A percentile compares a stretch with the other conserved stretches of the same genome.
Conservation (phyloP, 768 basidiomycete genomes). For the Naganishia vaughanmartiniae region DNA sequence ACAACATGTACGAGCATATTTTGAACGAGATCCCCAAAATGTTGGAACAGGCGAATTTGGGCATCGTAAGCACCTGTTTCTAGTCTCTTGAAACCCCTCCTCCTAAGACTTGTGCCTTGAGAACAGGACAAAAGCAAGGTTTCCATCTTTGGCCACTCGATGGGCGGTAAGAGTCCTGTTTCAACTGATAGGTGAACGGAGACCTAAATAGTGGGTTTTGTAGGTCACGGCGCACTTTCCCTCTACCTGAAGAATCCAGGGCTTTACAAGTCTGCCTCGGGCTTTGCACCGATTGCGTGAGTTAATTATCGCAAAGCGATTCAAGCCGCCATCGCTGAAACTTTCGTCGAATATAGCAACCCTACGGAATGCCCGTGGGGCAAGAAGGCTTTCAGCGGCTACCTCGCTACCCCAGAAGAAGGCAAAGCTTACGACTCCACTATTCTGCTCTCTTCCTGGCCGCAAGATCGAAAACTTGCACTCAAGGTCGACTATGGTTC, state of each 20-base stretch:
- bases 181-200: background rate
- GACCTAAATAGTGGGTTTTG: background rate
- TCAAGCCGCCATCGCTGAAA: background rate
- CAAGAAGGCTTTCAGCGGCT: conserved; percentile 81
- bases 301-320: conserved; percentile 15
- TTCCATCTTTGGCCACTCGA: conserved; percentile 92
- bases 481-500: conserved; percentile 75
- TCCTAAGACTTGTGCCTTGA: background rate
- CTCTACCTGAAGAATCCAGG: conserved; percentile 73
- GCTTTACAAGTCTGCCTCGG: conserved; percentile 79
- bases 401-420: conserved; percentile 67
- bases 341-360: conserved; percentile 57
- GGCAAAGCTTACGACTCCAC: conserved; percentile 82
- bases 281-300: conserved; percentile 60
- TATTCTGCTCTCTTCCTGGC: conserved; percentile 61
- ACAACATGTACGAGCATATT: conserved; percentile 85
- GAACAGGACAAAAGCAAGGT: conserved; percentile 55
- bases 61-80: conserved; percentile 62
- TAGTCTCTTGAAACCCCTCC: background rate
- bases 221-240: conserved; percentile 86
- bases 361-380: conserved; percentile 88
- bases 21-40: conserved; percentile 79
- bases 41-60: conserved; percentile 68
- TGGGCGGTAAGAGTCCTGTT: conserved; percentile 56
- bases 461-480: conserved; percentile 58